Conservation (phyloP, 345 rosid species). For the Camelina hispida region DNA sequence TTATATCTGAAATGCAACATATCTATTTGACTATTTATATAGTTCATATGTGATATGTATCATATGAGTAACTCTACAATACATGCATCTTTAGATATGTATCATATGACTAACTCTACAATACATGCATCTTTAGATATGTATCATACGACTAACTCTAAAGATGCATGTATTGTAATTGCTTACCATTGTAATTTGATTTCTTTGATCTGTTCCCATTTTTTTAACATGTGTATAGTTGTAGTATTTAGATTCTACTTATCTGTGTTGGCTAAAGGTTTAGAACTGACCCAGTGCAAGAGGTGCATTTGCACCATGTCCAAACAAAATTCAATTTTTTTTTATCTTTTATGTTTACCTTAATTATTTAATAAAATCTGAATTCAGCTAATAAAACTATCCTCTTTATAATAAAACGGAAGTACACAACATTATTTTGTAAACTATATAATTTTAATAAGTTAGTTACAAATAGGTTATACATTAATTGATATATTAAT, state of each 20-base stretch:
- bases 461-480: too few relatives aligned
- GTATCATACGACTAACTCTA: neutral
- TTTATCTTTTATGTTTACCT: too few relatives aligned
- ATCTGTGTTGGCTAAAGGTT: neutral
- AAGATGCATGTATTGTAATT: conserved; percentile 19
- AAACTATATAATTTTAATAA: too few relatives aligned
- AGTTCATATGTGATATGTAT: neutral
- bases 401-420: too few relatives aligned
- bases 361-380: too few relatives aligned
- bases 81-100: neutral
- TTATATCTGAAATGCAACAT: neutral
- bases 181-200: conserved; percentile 1
- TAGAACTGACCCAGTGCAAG: too few relatives aligned
- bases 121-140: neutral
- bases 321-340: too few relatives aligned
- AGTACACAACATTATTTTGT: too few relatives aligned
- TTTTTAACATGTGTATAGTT: neutral
- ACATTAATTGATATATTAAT: too few relatives aligned
- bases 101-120: neutral
- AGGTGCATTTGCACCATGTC: too few relatives aligned
- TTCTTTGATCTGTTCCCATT: neutral
- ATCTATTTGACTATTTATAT: neutral
- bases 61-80: neutral
- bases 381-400: too few relatives aligned
- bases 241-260: neutral